These are phyloP conservation scores for Collariella sp. DNA, from an alignment of 495 filamentous ascomycete species.

Conservation along the genomic window DNA sequence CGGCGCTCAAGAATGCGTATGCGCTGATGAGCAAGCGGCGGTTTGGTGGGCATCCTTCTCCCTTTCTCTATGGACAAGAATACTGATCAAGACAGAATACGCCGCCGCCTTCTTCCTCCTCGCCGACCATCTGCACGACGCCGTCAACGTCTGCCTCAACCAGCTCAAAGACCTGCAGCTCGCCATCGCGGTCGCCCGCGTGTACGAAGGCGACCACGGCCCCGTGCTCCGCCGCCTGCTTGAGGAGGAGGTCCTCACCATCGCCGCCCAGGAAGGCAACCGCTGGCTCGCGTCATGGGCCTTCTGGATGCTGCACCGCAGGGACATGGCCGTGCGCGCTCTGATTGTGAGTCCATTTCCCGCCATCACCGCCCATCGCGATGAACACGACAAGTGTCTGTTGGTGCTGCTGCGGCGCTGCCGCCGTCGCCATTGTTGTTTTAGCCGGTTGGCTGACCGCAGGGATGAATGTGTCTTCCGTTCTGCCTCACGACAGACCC, in stretches of 20 bases:
- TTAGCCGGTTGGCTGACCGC: neutral
- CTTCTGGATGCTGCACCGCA: conserved; percentile 81
- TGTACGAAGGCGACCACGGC: conserved; percentile 80
- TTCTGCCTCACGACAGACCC: conserved; percentile 45
- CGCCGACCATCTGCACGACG: conserved; percentile 76
- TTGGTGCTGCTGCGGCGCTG: neutral
- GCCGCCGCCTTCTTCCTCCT: conserved; percentile 94
- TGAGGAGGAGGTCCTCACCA: conserved; percentile 66
- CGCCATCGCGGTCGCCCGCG: conserved; percentile 79
- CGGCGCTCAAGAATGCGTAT: conserved; percentile 94
- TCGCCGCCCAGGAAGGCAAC: conserved; percentile 74
- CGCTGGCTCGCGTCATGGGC: conserved; percentile 95
- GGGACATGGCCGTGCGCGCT: conserved; percentile 80
- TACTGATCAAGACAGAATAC: conserved; percentile 54
- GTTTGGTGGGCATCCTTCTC: conserved; percentile 54
- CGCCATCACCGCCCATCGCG: neutral
- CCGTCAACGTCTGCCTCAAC: conserved; percentile 72
- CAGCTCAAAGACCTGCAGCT: conserved; percentile 84
- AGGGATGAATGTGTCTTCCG: neutral
- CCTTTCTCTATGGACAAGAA: neutral
- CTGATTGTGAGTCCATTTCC: conserved; percentile 48
- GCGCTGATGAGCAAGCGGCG: conserved; percentile 86
- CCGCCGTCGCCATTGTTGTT: neutral
- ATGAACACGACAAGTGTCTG: neutral
- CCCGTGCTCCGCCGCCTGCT: conserved; percentile 65